Conservation (phyloP, 805 yeast genomes). For the Zygosaccharomyces lentus region DNA sequence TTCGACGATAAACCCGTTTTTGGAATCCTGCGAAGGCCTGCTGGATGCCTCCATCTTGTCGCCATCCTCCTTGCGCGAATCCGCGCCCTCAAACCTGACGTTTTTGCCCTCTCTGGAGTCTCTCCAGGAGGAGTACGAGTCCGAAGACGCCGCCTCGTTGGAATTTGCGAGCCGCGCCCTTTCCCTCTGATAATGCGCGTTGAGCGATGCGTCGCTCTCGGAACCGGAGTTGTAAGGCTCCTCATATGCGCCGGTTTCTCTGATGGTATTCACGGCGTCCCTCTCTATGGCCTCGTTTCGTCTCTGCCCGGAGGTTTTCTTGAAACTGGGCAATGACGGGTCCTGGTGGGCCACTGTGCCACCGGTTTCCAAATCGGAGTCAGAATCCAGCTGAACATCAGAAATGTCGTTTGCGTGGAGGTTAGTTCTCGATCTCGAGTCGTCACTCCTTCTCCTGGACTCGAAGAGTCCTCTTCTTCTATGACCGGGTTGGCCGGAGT, state of each 20-base stretch:
- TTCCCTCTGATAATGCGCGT: constrained; percentile 7
- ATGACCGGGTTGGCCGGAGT: not conserved
- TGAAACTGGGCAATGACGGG: constrained; percentile 14
- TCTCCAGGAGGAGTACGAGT: not conserved
- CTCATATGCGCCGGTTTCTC: constrained; percentile 16
- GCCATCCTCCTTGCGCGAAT: constrained; percentile 7
- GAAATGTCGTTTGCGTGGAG: not conserved
- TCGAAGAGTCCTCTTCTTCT: not conserved
- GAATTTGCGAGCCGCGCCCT: constrained; percentile 9
- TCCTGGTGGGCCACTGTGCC: not conserved
- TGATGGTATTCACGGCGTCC: constrained; percentile 22
- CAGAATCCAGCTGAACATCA: constrained; percentile 14
- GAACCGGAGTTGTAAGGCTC: constrained; percentile 9
- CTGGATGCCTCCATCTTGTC: constrained; percentile 9
- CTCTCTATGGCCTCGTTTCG: constrained; percentile 15
- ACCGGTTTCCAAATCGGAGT: constrained; percentile 8
- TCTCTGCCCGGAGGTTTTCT: constrained; percentile 4
- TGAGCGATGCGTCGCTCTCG: constrained; percentile 10
- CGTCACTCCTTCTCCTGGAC: not conserved
- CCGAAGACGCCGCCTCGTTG: constrained; percentile 5
- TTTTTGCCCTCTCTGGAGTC: constrained; percentile 10
- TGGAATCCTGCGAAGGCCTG: not conserved
- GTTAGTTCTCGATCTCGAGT: not conserved
- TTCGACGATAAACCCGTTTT: constrained; percentile 1
- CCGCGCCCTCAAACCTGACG: constrained; percentile 10